These are phyloP conservation scores for Cladophialophora yegresii DNA, from an alignment of 2,329 filamentous ascomycete genomes.

Conservation along the genomic window DNA sequence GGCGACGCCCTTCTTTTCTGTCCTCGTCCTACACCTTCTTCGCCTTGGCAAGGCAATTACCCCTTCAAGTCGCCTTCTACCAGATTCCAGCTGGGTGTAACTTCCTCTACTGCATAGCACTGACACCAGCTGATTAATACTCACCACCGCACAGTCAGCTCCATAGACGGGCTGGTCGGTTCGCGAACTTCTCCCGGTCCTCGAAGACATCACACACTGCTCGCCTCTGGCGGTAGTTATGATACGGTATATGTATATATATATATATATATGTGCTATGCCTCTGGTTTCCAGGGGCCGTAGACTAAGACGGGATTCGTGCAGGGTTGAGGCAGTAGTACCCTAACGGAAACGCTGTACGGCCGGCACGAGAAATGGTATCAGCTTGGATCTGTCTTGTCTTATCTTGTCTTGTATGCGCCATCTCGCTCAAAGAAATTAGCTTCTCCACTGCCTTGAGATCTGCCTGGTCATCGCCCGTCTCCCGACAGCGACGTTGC, in stretches of 20 bases:
- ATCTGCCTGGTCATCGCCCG: slow-evolving; percentile 7
- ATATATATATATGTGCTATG: no score
- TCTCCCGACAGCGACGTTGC: neutral
- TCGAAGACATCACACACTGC: slow-evolving; percentile 19
- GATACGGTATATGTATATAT: slow-evolving; percentile 23
- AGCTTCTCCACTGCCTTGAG: no score
- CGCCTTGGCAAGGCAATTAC: slow-evolving; percentile 15
- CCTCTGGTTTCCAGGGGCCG: slow-evolving; percentile 18
- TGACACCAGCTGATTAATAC: slow-evolving; percentile 22
- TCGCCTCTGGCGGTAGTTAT: slow-evolving; percentile 19
- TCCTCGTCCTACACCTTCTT: slow-evolving; percentile 24
- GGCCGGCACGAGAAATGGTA: neutral
- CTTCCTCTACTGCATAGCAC: slow-evolving; percentile 13
- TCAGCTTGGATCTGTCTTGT: neutral
- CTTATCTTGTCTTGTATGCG: no score
- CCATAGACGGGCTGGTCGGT: slow-evolving; percentile 21
- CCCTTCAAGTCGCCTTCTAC: slow-evolving; percentile 19
- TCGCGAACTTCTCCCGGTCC: slow-evolving; percentile 14
- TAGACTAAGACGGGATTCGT: slow-evolving; percentile 20
- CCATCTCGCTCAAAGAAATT: neutral
- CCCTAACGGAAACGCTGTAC: slow-evolving; percentile 19
- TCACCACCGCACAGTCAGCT: slow-evolving; percentile 20
- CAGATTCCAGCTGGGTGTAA: slow-evolving; percentile 18
- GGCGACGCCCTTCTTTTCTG: slow-evolving; percentile 16
- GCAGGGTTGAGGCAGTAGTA: slow-evolving; percentile 26